These are phyloP conservation scores for Acmispon strigosus DNA, from an alignment of 306 rosid species.

Conservation along the genomic window DNA sequence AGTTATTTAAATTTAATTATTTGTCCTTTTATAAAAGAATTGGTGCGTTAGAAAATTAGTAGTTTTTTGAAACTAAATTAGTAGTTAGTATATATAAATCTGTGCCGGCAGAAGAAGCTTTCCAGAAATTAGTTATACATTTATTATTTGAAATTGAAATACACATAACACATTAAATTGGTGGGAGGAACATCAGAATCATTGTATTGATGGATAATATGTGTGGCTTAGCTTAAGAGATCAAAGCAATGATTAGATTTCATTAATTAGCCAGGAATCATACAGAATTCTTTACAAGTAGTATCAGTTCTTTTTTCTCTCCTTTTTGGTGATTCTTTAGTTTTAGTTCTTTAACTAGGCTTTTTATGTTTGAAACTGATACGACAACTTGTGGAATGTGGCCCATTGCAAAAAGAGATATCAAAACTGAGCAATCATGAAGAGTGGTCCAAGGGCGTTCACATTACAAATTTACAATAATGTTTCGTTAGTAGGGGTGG, in stretches of 20 bases:
- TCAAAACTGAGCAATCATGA: not conserved
- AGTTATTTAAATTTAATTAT: too few species aligned
- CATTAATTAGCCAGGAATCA: not conserved
- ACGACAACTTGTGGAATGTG: not conserved
- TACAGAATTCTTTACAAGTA: not conserved
- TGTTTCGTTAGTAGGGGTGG: too few species aligned
- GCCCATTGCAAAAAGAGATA: not conserved
- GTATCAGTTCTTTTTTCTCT: not conserved
- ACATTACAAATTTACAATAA: too few species aligned
- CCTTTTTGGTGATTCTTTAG: not conserved
- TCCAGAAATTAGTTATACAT: too few species aligned
- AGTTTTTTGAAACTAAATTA: too few species aligned
- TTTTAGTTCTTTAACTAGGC: slow-evolving; percentile 1
- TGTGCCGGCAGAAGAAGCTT: not conserved
- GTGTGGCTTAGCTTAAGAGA: not conserved
- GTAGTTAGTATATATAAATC: too few species aligned
- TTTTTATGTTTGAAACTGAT: slow-evolving; percentile 6
- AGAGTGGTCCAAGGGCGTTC: not conserved
- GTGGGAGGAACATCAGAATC: not conserved
- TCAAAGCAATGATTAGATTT: slow-evolving; percentile 1
- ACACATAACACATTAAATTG: not conserved
- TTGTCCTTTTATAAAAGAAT: too few species aligned
- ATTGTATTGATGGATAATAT: not conserved
- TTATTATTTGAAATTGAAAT: not conserved
- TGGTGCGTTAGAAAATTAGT: too few species aligned